Evolutionary conservation across 164 flowering plant species (phyloP).

Genomic region (Tetracentron sinense): DNA sequence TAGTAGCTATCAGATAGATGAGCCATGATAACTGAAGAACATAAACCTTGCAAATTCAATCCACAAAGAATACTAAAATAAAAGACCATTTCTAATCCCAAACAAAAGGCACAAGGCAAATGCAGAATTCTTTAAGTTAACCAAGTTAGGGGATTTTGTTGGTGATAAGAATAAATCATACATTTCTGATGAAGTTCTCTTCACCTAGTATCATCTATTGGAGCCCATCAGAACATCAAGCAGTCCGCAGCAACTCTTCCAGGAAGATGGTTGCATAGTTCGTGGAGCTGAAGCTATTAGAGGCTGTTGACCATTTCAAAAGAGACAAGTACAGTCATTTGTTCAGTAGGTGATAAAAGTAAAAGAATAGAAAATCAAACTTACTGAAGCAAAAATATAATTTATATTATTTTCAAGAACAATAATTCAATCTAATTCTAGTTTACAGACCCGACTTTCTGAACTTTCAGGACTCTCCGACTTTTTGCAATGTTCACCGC

Average conservation of each 20-base stretch:
- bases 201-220: conserved; percentile 40
- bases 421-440: too few species aligned
- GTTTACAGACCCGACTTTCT: conserved; percentile 33
- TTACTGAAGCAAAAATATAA: background rate
- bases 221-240: conserved; percentile 50
- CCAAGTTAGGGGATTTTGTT: background rate
- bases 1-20: background rate
- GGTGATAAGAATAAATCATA: background rate
- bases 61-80: too few species aligned
- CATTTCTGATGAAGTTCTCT: background rate
- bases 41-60: background rate
- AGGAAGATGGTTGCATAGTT: conserved; percentile 32
- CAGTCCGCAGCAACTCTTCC: conserved; percentile 66
- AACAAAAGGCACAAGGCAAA: too few species aligned
- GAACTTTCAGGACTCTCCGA: conserved; percentile 21
- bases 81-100: too few species aligned
- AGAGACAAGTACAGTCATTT: background rate
- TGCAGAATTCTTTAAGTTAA: too few species aligned
- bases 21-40: background rate
- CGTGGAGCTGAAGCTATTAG: conserved; percentile 9
- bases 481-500: conserved; percentile 14
- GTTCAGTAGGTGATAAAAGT: background rate
- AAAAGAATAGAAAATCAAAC: background rate
- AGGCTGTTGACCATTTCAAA: conserved; percentile 2
- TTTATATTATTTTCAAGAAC: background rate